phyloP scores from a whole-genome alignment of 208 protist genomes.

The Wallacemonas sp. region DNA sequence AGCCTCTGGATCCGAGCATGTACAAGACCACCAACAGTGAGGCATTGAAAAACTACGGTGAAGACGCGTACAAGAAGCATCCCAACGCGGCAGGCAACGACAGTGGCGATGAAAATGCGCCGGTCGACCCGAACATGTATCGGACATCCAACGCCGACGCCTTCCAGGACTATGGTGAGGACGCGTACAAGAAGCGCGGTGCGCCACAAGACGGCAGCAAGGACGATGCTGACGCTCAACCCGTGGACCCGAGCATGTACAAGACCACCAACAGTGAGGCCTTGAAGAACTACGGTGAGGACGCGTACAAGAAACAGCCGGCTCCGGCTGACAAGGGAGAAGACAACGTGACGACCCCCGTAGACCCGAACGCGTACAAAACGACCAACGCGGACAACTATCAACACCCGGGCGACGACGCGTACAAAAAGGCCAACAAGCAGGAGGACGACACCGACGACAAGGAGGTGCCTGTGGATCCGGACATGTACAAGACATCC shows the following conservation, averaged over 20 bases:
- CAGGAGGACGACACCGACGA: constrained; percentile 16
- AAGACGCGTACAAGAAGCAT: constrained; percentile 27
- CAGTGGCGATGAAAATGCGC: not conserved
- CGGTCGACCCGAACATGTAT: constrained; percentile 35
- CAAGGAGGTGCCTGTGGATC: constrained; percentile 36
- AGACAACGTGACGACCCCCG: not conserved
- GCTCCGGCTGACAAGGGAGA: not conserved
- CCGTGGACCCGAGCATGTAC: constrained; percentile 16
- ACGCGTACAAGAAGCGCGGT: too few relatives aligned
- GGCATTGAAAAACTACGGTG: constrained; percentile 19
- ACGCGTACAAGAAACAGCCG: constrained; percentile 24
- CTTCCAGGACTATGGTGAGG: constrained; percentile 28
- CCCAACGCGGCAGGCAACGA: not conserved
- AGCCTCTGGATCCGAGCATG: constrained; percentile 17
- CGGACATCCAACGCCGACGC: constrained; percentile 35
- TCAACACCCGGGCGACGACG: constrained; percentile 26
- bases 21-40: constrained; percentile 1
- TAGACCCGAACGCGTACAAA: constrained; percentile 36
- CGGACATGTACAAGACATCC: constrained; percentile 63
- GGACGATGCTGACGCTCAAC: constrained; percentile 4
- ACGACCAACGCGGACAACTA: constrained; percentile 39
- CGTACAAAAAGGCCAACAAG: constrained; percentile 18
- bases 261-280: not conserved
- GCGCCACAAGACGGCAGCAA: constrained; percentile 7
- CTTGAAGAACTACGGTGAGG: constrained; percentile 24